Evolutionary conservation across 371 early-diverging fungal species (phyloP).

Genomic region (Mitosporidium daphniae): DNA sequence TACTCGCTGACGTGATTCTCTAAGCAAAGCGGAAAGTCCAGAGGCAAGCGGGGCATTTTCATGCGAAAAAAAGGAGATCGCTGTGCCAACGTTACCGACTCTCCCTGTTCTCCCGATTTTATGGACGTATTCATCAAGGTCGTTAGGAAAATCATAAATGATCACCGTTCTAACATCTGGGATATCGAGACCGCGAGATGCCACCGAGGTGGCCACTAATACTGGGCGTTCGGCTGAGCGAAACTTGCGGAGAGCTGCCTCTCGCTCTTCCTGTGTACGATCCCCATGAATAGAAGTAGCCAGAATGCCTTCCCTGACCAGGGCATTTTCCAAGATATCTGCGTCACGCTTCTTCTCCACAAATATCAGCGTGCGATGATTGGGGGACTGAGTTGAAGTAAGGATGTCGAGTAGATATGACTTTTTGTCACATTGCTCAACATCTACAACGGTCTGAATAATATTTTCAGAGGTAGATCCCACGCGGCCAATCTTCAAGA

Average conservation of each 20-base stretch:
- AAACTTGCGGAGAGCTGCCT: conserved; percentile 28
- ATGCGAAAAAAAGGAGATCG: conserved; percentile 81
- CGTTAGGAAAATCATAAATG: conserved; percentile 78
- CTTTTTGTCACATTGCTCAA: conserved; percentile 46
- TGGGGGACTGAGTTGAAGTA: conserved; percentile 15
- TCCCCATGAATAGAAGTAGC: conserved; percentile 87
- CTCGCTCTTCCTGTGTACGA: conserved; percentile 75
- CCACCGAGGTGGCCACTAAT: conserved; percentile 97
- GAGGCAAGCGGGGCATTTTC: conserved; percentile 54
- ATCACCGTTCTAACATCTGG: conserved; percentile 58
- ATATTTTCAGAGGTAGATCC: conserved; percentile 83
- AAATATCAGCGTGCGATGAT: conserved; percentile 33
- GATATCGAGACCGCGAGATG: conserved; percentile 95
- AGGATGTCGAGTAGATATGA: conserved; percentile 36
- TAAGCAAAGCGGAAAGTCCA: conserved; percentile 51
- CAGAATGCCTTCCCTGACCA: conserved; percentile 25
- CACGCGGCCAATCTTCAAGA: conserved; percentile 64
- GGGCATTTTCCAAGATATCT: conserved; percentile 25
- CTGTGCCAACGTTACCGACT: conserved; percentile 67
- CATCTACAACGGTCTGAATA: conserved; percentile 48
- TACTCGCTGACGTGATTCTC: conserved; percentile 66
- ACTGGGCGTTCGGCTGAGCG: conserved; percentile 24
- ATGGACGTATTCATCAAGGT: conserved; percentile 74
- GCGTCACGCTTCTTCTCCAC: conserved; percentile 37
- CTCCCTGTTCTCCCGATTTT: conserved; percentile 97